Evolutionary conservation across 345 rosid species (phyloP).

Genomic region (Hirschfeldia incana): DNA sequence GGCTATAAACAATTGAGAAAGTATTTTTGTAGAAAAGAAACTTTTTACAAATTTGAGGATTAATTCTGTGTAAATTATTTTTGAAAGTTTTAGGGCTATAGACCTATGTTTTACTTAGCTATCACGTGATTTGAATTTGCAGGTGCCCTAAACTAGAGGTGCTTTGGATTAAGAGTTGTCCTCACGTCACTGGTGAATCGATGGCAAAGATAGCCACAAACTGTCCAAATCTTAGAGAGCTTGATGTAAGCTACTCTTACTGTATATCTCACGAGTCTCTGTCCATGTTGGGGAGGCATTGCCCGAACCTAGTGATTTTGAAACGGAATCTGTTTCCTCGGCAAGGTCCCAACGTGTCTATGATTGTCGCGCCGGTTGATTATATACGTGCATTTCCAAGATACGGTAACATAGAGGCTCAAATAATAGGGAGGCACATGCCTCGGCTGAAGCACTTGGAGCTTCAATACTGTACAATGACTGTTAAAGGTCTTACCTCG

Average conservation of each 20-base stretch:
- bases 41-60: too few relatives aligned
- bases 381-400: slow-evolving; percentile 63
- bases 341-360: slow-evolving; percentile 54
- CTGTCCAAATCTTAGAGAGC: slow-evolving; percentile 55
- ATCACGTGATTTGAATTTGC: not conserved
- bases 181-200: slow-evolving; percentile 60
- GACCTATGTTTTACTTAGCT: too few relatives aligned
- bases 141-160: slow-evolving; percentile 46
- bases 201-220: slow-evolving; percentile 54
- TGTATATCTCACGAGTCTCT: slow-evolving; percentile 66
- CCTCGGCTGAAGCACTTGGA: slow-evolving; percentile 58
- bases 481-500: slow-evolving; percentile 49
- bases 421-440: slow-evolving; percentile 55
- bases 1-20: too few relatives aligned
- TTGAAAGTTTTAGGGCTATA: too few relatives aligned
- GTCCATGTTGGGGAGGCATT: slow-evolving; percentile 50
- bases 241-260: slow-evolving; percentile 73
- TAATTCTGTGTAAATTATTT: too few relatives aligned
- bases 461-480: slow-evolving; percentile 57
- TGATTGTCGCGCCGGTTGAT: slow-evolving; percentile 52
- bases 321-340: slow-evolving; percentile 64
- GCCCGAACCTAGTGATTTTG: slow-evolving; percentile 51
- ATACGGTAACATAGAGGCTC: slow-evolving; percentile 68
- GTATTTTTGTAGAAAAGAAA: too few relatives aligned
- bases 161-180: slow-evolving; percentile 70